Percentiles rank a stretch among this genome's conserved stretches.
Conservation (phyloP, 305 asterid genomes). For the Solanum hybrid region DNA sequence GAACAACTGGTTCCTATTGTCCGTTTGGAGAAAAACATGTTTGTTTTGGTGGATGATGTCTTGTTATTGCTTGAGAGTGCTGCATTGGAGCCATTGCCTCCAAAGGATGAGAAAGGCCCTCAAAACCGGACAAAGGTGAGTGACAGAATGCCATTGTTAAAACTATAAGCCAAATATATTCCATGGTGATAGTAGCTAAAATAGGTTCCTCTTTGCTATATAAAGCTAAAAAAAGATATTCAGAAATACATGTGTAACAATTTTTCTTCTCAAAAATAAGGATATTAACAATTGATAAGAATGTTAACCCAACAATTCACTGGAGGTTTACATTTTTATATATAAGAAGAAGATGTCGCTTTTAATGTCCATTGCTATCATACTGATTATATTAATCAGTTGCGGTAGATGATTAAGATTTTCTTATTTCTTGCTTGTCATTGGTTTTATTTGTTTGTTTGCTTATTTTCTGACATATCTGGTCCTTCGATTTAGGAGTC, state of each 20-base stretch:
- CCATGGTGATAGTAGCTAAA: background rate
- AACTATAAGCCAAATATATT: background rate
- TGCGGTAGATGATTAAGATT: background rate
- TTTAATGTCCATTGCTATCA: background rate
- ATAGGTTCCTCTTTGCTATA: background rate
- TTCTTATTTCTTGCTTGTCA: background rate
- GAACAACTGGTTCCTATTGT: conserved; percentile 57
- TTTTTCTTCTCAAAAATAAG: background rate
- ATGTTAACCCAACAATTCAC: background rate
- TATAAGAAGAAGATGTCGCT: background rate
- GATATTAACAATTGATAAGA: background rate
- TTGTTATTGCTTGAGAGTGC: conserved; percentile 79
- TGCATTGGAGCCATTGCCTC: conserved; percentile 88
- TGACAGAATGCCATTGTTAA: background rate
- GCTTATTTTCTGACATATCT: background rate
- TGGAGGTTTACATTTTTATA: background rate
- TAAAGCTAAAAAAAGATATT: background rate
- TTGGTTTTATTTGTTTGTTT: background rate
- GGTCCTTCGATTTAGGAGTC: background rate
- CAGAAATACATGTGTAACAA: background rate
- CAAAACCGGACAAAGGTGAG: conserved; percentile 89
- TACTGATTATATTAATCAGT: background rate
- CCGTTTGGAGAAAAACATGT: conserved; percentile 60
- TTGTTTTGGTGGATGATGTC: conserved; percentile 88
- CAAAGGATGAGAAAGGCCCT: conserved; percentile 96